Evolutionary conservation across 2,329 filamentous ascomycete genomes (phyloP).

Genomic region (Pseudocercospora crystallina): DNA sequence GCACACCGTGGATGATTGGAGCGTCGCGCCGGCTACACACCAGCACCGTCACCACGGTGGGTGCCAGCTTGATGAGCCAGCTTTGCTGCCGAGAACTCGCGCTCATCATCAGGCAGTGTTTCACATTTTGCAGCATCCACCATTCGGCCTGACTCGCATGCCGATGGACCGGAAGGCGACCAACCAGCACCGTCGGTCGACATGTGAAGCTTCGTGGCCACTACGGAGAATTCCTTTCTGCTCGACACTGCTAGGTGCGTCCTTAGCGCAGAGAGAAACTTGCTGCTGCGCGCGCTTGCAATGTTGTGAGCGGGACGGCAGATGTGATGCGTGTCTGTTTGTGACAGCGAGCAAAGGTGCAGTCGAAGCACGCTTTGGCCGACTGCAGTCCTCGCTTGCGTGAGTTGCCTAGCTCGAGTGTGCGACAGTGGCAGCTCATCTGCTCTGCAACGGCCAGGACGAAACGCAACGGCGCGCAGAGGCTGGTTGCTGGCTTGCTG

Average conservation of each 20-base stretch:
- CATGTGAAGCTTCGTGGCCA: constrained; percentile 1
- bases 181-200: constrained; percentile 5
- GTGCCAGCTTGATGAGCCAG: not conserved
- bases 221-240: constrained; percentile 20
- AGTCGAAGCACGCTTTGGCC: too few relatives aligned
- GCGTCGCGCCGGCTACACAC: not conserved
- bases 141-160: constrained; percentile 6
- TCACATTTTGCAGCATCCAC: constrained; percentile 4
- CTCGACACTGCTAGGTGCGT: constrained; percentile 16
- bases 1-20: constrained; percentile 1
- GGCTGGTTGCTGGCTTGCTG: too few relatives aligned
- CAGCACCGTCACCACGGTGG: too few relatives aligned
- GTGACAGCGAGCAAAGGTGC: not conserved
- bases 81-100: not conserved
- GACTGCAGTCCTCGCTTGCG: too few relatives aligned
- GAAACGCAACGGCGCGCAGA: too few relatives aligned
- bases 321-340: not conserved
- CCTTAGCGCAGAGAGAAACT: constrained; percentile 8
- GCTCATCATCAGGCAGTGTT: constrained; percentile 1
- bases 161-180: constrained; percentile 8
- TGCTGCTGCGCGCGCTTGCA: not conserved
- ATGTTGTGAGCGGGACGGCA: not conserved
- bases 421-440: too few relatives aligned
- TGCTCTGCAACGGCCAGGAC: too few relatives aligned
- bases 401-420: too few relatives aligned